Conservation (phyloP, 495 filamentous ascomycete genomes). For the Penicillium lagena region DNA sequence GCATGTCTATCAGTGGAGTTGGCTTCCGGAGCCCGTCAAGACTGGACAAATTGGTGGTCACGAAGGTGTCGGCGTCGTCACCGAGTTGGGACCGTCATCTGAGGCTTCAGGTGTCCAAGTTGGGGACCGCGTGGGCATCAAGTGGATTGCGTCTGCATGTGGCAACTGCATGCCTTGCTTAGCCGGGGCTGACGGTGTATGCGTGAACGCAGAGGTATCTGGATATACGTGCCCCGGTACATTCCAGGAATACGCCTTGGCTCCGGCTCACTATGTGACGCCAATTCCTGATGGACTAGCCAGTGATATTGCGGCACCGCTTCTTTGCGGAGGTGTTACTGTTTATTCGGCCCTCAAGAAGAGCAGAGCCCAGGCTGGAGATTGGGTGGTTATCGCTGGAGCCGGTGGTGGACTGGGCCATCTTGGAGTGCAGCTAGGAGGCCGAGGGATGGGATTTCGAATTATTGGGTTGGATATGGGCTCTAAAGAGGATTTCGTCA, state of each 20-base stretch:
- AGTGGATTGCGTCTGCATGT: conserved; percentile 44
- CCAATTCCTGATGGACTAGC: conserved; percentile 57
- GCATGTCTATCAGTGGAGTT: too few species aligned
- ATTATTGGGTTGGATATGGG: conserved; percentile 65
- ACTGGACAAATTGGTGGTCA: conserved; percentile 61
- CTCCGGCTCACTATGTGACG: conserved; percentile 60
- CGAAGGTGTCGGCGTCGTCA: conserved; percentile 54
- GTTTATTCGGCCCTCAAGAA: conserved; percentile 57
- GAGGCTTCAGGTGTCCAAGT: conserved; percentile 51
- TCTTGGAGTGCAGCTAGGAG: conserved; percentile 57
- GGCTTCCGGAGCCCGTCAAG: conserved; percentile 54
- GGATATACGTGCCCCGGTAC: conserved; percentile 57
- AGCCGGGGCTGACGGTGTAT: conserved; percentile 49
- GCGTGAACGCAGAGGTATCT: conserved; percentile 49
- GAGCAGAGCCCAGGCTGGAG: conserved; percentile 50
- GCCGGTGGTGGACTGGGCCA: conserved; percentile 64
- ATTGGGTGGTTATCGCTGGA: conserved; percentile 61
- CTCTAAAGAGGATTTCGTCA: conserved; percentile 52
- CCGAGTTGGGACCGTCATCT: conserved; percentile 48
- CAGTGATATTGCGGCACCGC: conserved; percentile 55
- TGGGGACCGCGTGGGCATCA: conserved; percentile 59
- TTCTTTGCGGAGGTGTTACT: conserved; percentile 57
- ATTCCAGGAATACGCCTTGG: conserved; percentile 66
- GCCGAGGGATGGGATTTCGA: conserved; percentile 56
- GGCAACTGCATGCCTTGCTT: conserved; percentile 50